These are phyloP conservation scores for Gynandropsis gynandra DNA, from an alignment of 345 rosid genomes.

Conservation along the genomic window DNA sequence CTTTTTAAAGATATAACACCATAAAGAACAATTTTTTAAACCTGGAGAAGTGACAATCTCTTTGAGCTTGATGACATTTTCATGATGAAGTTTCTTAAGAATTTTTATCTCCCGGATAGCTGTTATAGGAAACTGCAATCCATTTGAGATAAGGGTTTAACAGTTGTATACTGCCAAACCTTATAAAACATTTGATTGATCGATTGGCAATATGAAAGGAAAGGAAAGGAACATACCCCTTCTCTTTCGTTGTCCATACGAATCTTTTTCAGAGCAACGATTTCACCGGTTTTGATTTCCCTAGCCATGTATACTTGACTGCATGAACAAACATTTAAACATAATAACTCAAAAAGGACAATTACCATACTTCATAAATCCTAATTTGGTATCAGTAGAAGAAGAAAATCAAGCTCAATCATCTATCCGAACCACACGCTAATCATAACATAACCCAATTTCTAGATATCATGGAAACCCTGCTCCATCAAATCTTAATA, in stretches of 20 bases:
- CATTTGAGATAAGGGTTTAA: background rate
- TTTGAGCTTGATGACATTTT: constrained; percentile 41
- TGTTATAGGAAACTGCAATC: constrained; percentile 45
- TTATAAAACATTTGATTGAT: background rate
- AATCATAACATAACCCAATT: too few relatives aligned
- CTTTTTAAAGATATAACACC: constrained; percentile 2
- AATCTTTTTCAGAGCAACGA: constrained; percentile 88
- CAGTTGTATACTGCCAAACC: background rate
- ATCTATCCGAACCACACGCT: too few relatives aligned
- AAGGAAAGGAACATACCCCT: constrained; percentile 49
- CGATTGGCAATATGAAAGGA: background rate
- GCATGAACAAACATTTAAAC: constrained; percentile 25
- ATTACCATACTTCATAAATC: background rate
- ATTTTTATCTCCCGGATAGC: constrained; percentile 48
- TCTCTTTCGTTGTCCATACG: constrained; percentile 98
- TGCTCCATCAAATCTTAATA: too few relatives aligned
- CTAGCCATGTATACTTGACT: constrained; percentile 96
- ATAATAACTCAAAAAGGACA: background rate
- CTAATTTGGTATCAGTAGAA: background rate
- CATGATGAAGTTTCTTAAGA: constrained; percentile 49
- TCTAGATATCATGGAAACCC: too few relatives aligned
- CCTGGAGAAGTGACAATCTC: constrained; percentile 51
- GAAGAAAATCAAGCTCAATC: background rate
- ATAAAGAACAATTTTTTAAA: constrained; percentile 4
- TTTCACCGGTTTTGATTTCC: constrained; percentile 83